A percentile compares a stretch with the other conserved stretches of the same genome.
Conservation (phyloP, 805 yeast genomes). For the Tetrapisispora phaffii region DNA sequence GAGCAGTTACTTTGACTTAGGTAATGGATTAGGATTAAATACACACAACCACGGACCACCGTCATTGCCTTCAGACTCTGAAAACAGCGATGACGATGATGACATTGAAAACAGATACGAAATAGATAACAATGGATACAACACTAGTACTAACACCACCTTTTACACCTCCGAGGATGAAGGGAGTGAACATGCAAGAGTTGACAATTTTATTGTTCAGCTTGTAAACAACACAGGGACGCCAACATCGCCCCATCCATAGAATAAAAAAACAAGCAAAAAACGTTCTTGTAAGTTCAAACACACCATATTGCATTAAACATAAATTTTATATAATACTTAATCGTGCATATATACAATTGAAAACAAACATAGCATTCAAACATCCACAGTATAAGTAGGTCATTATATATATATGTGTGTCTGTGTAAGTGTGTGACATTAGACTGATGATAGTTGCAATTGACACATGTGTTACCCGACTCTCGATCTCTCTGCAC, state of each 20-base stretch:
- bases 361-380: too few species aligned
- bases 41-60: conserved; percentile 32
- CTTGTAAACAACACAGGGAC: not conserved
- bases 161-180: not conserved
- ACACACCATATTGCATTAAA: not conserved
- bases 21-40: conserved; percentile 30
- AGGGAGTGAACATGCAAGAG: not conserved
- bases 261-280: too few species aligned
- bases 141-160: not conserved
- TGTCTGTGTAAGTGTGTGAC: too few species aligned
- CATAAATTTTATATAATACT: too few species aligned
- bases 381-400: too few species aligned
- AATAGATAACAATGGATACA: conserved; percentile 4
- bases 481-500: too few species aligned
- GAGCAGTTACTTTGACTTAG: conserved; percentile 23
- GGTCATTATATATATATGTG: too few species aligned
- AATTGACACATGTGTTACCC: too few species aligned
- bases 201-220: not conserved
- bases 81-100: conserved; percentile 6
- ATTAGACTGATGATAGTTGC: too few species aligned
- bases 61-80: conserved; percentile 30
- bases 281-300: too few species aligned
- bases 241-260: not conserved
- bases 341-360: too few species aligned
- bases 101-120: conserved; percentile 15